Conservation (phyloP, 164 flowering plant genomes). For the Warburgia ugandensis region DNA sequence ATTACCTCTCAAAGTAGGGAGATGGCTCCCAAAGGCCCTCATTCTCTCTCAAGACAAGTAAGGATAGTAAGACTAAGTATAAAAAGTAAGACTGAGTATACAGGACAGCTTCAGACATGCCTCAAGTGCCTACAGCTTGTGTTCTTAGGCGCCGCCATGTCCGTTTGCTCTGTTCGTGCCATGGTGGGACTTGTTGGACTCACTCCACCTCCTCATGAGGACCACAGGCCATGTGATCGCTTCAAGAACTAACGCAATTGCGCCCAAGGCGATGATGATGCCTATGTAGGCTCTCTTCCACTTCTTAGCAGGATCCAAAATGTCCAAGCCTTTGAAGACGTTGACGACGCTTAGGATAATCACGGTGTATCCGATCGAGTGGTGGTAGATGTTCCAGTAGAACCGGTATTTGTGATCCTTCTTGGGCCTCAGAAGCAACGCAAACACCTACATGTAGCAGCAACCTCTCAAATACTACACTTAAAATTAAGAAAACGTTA, state of each 20-base stretch:
- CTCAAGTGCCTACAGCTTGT: no score
- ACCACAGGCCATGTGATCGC: conserved; percentile 44
- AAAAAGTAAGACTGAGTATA: no score
- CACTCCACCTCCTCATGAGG: conserved; percentile 29
- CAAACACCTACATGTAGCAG: conserved; percentile 42
- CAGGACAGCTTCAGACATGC: no score
- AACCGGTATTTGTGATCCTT: conserved; percentile 69
- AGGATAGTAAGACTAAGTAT: no score
- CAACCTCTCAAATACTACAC: not conserved
- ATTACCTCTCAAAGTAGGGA: no score
- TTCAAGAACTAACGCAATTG: conserved; percentile 26
- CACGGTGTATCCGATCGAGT: conserved; percentile 41
- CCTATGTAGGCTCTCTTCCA: conserved; percentile 55
- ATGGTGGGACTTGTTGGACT: conserved; percentile 21
- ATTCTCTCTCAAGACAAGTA: no score
- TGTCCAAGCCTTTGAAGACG: conserved; percentile 52
- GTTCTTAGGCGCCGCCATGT: no score
- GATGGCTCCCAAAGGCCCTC: no score
- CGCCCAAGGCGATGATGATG: conserved; percentile 24
- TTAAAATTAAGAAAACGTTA: not conserved
- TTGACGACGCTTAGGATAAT: conserved; percentile 50
- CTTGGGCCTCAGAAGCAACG: conserved; percentile 75
- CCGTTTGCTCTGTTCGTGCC: conserved; percentile 20
- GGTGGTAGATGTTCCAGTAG: conserved; percentile 82
- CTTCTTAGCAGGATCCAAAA: conserved; percentile 39